A percentile compares a stretch with the other conserved stretches of the same genome.
phyloP scores from a whole-genome alignment of 495 filamentous ascomycete species.

The Clohesyomyces aquaticus region DNA sequence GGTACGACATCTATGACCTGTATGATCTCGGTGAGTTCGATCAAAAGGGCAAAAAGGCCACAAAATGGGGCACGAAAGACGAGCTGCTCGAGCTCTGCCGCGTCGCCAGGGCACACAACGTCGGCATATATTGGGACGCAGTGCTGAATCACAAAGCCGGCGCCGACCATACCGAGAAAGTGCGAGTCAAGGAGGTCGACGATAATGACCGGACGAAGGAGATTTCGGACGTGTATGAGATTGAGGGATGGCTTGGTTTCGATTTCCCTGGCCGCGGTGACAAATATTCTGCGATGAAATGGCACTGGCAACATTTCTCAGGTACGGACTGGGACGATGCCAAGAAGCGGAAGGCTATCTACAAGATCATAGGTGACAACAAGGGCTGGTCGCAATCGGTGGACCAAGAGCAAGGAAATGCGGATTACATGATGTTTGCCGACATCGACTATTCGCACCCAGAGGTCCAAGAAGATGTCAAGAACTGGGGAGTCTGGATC shows the following conservation, averaged over 20 bases:
- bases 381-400: conserved; percentile 71
- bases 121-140: conserved; percentile 73
- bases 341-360: conserved; percentile 64
- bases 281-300: conserved; percentile 64
- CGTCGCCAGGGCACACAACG: conserved; percentile 55
- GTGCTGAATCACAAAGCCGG: conserved; percentile 78
- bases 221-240: conserved; percentile 62
- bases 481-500: conserved; percentile 69
- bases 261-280: conserved; percentile 65
- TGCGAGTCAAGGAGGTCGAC: conserved; percentile 63
- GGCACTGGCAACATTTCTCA: conserved; percentile 58
- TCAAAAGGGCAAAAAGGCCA: conserved; percentile 66
- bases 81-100: conserved; percentile 61
- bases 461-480: conserved; percentile 66
- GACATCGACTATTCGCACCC: conserved; percentile 69
- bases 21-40: conserved; percentile 79
- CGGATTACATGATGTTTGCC: conserved; percentile 66
- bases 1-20: conserved; percentile 79
- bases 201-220: conserved; percentile 56
- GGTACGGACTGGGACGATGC: conserved; percentile 66
- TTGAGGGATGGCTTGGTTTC: conserved; percentile 70
- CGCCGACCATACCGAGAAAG: conserved; percentile 65
- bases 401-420: conserved; percentile 69
- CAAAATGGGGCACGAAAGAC: conserved; percentile 73
- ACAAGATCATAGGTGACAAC: conserved; percentile 65